These are phyloP conservation scores for Violaceomyces palustris DNA, from an alignment of 1,284 basidiomycete genomes.

Conservation along the genomic window DNA sequence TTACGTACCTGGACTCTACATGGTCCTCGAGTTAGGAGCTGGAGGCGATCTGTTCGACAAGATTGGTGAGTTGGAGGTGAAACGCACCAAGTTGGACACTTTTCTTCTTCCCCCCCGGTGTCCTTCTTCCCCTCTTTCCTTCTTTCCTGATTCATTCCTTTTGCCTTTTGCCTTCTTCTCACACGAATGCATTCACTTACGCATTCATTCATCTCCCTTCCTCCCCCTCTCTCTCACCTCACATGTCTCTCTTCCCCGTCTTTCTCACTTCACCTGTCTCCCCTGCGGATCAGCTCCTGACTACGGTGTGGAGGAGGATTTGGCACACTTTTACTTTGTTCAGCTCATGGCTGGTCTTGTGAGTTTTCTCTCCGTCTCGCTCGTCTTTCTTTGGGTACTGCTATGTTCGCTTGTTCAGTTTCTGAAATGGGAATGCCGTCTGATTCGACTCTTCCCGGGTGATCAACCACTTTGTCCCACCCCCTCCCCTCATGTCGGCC, in stretches of 20 bases:
- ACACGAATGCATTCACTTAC: no score
- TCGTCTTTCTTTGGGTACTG: not conserved
- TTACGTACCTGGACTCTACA: conserved; percentile 65
- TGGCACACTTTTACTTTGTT: conserved; percentile 85
- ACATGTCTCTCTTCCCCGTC: no score
- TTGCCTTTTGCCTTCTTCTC: not conserved
- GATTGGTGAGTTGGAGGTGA: conserved; percentile 66
- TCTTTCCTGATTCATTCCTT: conserved; percentile 1
- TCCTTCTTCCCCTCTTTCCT: not conserved
- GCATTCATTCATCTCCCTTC: no score
- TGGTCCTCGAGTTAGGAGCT: conserved; percentile 84
- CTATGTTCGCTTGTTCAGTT: no score
- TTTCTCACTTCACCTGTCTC: no score
- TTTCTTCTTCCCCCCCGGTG: no score
- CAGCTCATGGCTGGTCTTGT: conserved; percentile 75
- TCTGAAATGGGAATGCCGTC: not conserved
- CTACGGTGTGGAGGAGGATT: conserved; percentile 76
- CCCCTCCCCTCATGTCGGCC: not conserved
- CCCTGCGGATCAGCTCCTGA: conserved; percentile 71
- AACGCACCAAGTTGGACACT: no score
- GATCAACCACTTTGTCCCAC: not conserved
- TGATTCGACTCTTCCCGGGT: no score
- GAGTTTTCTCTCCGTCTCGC: not conserved
- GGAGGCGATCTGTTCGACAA: conserved; percentile 98
- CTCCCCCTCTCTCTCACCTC: no score